Evolutionary conservation across 306 rosid species (phyloP), one percentile per base, ranked within the genome.

Genomic region (Pterocarpus macrocarpus): DNA sequence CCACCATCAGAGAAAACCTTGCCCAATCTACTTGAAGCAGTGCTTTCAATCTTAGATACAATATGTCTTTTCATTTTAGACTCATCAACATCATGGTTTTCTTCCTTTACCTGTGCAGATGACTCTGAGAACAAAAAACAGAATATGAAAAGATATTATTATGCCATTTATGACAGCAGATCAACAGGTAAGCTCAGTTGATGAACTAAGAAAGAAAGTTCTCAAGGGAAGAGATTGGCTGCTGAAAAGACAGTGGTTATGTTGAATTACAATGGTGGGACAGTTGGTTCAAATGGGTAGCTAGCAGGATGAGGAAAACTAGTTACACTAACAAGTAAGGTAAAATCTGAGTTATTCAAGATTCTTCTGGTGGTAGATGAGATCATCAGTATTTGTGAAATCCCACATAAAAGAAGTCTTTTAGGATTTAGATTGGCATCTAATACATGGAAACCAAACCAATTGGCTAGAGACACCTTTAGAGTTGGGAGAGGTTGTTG

Each of bases 51-150:
- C 63, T 57, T 89, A 6, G 82, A 68, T 75, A 85, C 76, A 84
- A 76, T 85, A 64, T 66, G 84, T 52, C 81, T 84, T 81, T 89
- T 86, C 80, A 81, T 55, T 87, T 86, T 91, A 76, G 89, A 86
- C 83, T 87, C 88, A 66, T 75, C 81, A 83, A 59, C 38, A 72
- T 82, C 83, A 73, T 52, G 75, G 70, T 78, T 87, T 82, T 80
- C 93, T 80, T 87, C 94, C 66, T 76, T 87, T 65, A 63, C 84
- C 77, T 47, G 89, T 47, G 82, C 90, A 85, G 91, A 84, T 64
- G 92, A 84, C 87, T 91, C 99, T 95, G 64, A 50, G 55, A 53
- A 77, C 59, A 82, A 64, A 84, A 75, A 80, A 64, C 50, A 81
- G 76, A 57, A 68, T 44, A 57, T 49, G 43, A 81, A 47, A 49